Percentiles rank a stretch among this genome's conserved stretches.
phyloP scores from a whole-genome alignment of 2,329 filamentous ascomycete genomes.

The Leptographium procerum region DNA sequence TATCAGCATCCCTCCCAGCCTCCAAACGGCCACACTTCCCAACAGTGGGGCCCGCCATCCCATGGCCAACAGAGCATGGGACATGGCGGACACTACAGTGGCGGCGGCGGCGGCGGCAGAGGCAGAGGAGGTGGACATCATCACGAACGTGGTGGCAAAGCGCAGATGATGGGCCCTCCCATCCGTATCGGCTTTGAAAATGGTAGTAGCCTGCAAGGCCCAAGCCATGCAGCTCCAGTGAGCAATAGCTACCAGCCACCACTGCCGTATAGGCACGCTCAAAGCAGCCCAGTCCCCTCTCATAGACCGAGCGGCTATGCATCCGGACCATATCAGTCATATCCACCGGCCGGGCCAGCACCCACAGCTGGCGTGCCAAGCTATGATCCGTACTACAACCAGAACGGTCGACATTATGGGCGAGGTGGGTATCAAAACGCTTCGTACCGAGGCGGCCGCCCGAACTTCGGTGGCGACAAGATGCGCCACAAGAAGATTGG shows the following conservation, averaged over 20 bases:
- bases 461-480: conserved; percentile 27
- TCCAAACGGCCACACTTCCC: conserved; percentile 23
- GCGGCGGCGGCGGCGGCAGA: conserved; percentile 28
- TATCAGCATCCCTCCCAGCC: conserved; percentile 14
- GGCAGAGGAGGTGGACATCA: conserved; percentile 31
- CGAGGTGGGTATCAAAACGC: conserved; percentile 27
- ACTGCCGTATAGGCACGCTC: conserved; percentile 18
- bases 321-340: conserved; percentile 23
- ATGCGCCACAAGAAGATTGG: conserved; percentile 22
- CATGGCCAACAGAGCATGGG: conserved; percentile 15
- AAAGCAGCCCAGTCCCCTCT: conserved; percentile 10
- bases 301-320: conserved; percentile 18
- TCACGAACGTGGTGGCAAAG: conserved; percentile 26
- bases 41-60: conserved; percentile 29
- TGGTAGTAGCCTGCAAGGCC: conserved; percentile 15
- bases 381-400: conserved; percentile 20
- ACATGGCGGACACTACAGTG: conserved; percentile 18
- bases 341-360: conserved; percentile 24
- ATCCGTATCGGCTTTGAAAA: conserved; percentile 43
- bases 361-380: conserved; percentile 17
- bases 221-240: conserved; percentile 34
- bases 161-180: conserved; percentile 39
- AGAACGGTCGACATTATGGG: conserved; percentile 25
- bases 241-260: conserved; percentile 29
- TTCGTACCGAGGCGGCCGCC: conserved; percentile 18